phyloP scores from a whole-genome alignment of 495 filamentous ascomycete species.

The Podospora pseudopauciseta region DNA sequence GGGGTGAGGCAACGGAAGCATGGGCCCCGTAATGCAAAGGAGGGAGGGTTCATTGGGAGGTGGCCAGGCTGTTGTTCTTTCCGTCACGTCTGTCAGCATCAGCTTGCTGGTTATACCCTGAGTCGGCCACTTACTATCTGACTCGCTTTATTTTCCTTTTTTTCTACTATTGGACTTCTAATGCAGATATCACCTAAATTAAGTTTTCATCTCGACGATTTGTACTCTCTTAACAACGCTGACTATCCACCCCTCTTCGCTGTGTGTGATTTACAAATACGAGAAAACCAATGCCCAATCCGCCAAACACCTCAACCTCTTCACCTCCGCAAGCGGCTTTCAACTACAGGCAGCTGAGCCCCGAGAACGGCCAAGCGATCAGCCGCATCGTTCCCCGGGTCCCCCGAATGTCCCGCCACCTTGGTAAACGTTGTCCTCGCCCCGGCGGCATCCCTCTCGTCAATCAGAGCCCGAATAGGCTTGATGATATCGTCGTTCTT shows the following conservation, averaged over 20 bases:
- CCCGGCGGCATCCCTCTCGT: conserved; percentile 58
- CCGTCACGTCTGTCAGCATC: conserved; percentile 11
- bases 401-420: conserved; percentile 76
- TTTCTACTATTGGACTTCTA: conserved; percentile 52
- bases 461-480: conserved; percentile 66
- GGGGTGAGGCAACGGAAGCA: not conserved
- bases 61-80: conserved; percentile 4
- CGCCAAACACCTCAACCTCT: no score
- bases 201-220: conserved; percentile 25
- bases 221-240: not conserved
- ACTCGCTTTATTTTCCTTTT: conserved; percentile 36
- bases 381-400: conserved; percentile 72
- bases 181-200: conserved; percentile 52
- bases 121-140: conserved; percentile 31
- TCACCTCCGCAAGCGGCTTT: no score
- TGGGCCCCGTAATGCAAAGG: not conserved
- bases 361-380: conserved; percentile 73
- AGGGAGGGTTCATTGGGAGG: not conserved
- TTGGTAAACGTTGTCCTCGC: conserved; percentile 71
- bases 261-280: not conserved
- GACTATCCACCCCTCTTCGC: not conserved
- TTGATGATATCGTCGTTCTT: conserved; percentile 83
- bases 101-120: conserved; percentile 22
- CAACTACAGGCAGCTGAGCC: conserved; percentile 11
- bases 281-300: no score